Conservation (phyloP, 139 green algal species). For the Ettlia oleoabundans region DNA sequence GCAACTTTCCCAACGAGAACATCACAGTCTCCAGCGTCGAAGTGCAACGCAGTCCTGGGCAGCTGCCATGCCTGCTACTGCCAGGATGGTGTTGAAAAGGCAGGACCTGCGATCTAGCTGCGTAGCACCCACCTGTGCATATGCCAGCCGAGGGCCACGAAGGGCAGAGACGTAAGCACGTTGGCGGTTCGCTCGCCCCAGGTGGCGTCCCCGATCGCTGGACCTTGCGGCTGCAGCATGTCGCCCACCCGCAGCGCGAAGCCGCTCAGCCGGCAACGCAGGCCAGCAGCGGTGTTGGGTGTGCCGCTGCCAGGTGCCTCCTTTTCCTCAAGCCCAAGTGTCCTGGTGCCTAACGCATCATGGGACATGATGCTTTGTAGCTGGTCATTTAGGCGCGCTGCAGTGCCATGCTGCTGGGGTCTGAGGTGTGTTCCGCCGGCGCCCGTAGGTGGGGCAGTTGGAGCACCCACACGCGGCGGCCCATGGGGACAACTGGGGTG, state of each 20-base stretch:
- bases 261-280: not conserved
- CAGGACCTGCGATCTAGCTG: not conserved
- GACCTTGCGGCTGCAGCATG: constrained; percentile 37
- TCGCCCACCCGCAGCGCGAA: constrained; percentile 24
- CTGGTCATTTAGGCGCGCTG: constrained; percentile 18
- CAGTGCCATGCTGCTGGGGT: not conserved
- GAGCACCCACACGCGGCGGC: not conserved
- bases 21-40: too few species aligned
- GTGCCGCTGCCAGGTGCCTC: not conserved
- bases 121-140: constrained; percentile 48
- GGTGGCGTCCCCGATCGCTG: constrained; percentile 56
- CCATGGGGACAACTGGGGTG: not conserved
- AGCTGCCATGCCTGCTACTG: not conserved
- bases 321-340: not conserved
- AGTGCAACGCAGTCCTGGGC: too few species aligned
- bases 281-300: not conserved
- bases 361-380: not conserved
- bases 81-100: not conserved
- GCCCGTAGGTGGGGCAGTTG: too few species aligned
- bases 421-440: not conserved
- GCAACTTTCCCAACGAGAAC: too few species aligned
- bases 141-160: constrained; percentile 58
- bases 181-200: constrained; percentile 64
- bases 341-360: not conserved
- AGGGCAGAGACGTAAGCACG: constrained; percentile 71